A percentile compares a stretch with the other conserved stretches of the same genome.
phyloP scores from a whole-genome alignment of 2,329 filamentous ascomycete genomes.

The Juglanconis sp. region DNA sequence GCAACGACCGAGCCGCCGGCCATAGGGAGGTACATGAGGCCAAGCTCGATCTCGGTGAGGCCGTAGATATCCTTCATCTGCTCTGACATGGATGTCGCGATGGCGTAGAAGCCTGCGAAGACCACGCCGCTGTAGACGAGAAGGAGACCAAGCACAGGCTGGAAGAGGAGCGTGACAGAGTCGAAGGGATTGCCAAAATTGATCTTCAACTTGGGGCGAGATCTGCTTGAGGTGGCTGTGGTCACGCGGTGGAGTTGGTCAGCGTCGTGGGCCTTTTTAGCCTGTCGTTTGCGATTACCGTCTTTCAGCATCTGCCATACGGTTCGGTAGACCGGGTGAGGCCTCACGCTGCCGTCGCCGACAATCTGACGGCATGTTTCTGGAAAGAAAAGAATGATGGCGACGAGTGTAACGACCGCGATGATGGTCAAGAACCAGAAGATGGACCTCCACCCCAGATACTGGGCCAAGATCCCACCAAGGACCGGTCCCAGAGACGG shows the following conservation, averaged over 20 bases:
- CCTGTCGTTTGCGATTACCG: conserved; percentile 3
- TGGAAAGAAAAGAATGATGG: conserved; percentile 42
- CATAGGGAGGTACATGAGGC: conserved; percentile 51
- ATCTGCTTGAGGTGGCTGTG: not conserved
- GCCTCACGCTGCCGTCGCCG: conserved; percentile 38
- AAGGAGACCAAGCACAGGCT: conserved; percentile 69
- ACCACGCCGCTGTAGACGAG: conserved; percentile 42
- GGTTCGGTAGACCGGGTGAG: conserved; percentile 27
- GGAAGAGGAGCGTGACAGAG: conserved; percentile 75
- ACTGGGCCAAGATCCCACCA: conserved; percentile 47
- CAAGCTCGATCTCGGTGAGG: conserved; percentile 53
- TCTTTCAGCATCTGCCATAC: conserved; percentile 26
- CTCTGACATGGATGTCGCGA: conserved; percentile 42
- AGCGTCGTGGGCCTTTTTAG: conserved; percentile 1
- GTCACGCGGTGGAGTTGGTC: conserved; percentile 10
- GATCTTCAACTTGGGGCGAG: conserved; percentile 11
- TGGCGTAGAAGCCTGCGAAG: conserved; percentile 49
- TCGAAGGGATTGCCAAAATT: conserved; percentile 88
- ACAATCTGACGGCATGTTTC: conserved; percentile 42
- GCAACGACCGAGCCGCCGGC: conserved; percentile 47
- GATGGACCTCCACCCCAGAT: conserved; percentile 47
- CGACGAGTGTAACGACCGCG: conserved; percentile 29
- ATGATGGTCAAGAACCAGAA: conserved; percentile 51
- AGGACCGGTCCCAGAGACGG: conserved; percentile 41
- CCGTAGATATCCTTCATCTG: conserved; percentile 53